Evolutionary conservation across 2,329 filamentous ascomycete species (phyloP), one percentile per base, ranked within the genome.

Genomic region (Diplodia mutila): DNA sequence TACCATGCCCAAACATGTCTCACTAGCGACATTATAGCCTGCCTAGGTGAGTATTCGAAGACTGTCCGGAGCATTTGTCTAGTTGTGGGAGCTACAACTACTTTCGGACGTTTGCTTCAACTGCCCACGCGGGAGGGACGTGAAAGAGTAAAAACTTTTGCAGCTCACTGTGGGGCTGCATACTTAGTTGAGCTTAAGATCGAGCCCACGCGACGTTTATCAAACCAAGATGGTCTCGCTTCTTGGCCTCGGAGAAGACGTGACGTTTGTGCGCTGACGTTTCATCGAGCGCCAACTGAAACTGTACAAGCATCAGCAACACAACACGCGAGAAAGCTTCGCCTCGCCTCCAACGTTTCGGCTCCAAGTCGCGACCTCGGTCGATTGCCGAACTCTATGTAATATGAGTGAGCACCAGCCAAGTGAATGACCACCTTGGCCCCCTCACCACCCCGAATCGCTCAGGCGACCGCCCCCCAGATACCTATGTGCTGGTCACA

Each of bases 401-500:
- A 59, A 25, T 42, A 14, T 29, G 34, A 34, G 21, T 29, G 34
- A 34, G 21, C 54, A 39, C 21, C 34, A 27, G 54, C 54, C 54
- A 42, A 42, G 54, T 46, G 21, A 42, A 42, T 37, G 39, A 42
- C 16, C 23, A 27, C 25, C 34, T 59, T 42, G 34, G 34, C 37
- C 53, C 25, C 14, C 29, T 21, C 34, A 21, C 34, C 6, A 4
- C 11, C n/a, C 54, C 3, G 21, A 12, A 39, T 27, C 54, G 37
- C 7, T 37, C 21, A 18, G 21, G 27, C 29, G 54, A 42, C 54
- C 54, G 54, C 54, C n/a, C n/a, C 34, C 34, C 32, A 49, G 49
- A 32, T 65, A 65, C 48, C 9, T 27, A 42, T 65, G 61, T 66
- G 63, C 63, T 66, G 63, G 63, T 37, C 63, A 55, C 63, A 32